Evolutionary conservation across 768 basidiomycete genomes (phyloP), one percentile per base, ranked within the genome.

Genomic region (Mycena rebaudengoi): DNA sequence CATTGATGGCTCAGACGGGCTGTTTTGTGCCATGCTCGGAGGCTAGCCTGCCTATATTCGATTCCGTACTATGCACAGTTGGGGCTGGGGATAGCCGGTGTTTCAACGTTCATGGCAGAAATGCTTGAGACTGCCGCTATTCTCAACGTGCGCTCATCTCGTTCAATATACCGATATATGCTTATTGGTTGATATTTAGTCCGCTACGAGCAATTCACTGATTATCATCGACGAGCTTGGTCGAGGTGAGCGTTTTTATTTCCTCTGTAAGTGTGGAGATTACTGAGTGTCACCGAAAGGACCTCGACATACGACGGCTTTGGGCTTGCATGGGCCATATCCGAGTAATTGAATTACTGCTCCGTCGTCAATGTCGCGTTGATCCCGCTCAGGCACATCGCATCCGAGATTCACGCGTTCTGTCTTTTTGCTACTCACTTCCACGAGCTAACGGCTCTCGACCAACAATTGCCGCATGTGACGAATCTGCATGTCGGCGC

Each of bases 31-130:
- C 98, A 2, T 98, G 96, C 67, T 84, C 89, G 8, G 86, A 90
- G 67, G 98, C 98, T 0, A 82, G 85, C 26, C 68, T 99, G 1
- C 98, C 98, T 0, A 88, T 99, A 53, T 99, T 99, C 62, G 98
- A 99, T 76, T 98, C 95, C 3, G 90, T 99, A 43, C 78, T 99
- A 12, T 98, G 97, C 60, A 85, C 98, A 65, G 97, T 99, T 2
- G 98, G 98, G 11, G 98, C 98, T 0, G 98, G 98, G 0, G 98
- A 99, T 74, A 96, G 94, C 74, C 97, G 98, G 98, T 12, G 95
- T 99, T 0, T 97, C 95, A 25, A 99, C 97, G 0, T 99, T 99
- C 75, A 99, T 99, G 97, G 96, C 96, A 2, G 98, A 99, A 77
- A 99, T 99, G 98, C 84, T 99, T 28, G 98, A 99, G 76, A 99